These are phyloP conservation scores for Aspergillus diversus DNA, from an alignment of 495 filamentous ascomycete genomes.

Conservation along the genomic window DNA sequence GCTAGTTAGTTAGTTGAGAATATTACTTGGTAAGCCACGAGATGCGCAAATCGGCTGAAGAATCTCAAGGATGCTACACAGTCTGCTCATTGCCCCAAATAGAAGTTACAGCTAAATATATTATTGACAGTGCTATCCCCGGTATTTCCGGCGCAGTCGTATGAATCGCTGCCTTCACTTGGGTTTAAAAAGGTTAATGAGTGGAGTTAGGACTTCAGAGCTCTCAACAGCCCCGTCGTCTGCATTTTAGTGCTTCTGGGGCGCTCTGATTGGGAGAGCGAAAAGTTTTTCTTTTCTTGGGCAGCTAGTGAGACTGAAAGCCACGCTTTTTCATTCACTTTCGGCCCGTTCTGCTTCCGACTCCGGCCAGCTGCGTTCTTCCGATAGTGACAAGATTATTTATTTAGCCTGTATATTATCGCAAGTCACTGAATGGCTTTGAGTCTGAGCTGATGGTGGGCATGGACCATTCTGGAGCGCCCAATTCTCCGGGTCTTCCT, in stretches of 20 bases:
- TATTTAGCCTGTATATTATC: background rate
- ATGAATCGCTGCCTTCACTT: background rate
- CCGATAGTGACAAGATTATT: background rate
- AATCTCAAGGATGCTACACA: no score
- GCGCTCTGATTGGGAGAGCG: conserved; percentile 5
- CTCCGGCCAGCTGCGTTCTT: background rate
- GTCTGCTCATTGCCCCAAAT: no score
- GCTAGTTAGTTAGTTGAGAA: no score
- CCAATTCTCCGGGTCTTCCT: conserved; percentile 35
- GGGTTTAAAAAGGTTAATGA: background rate
- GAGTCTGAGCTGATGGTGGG: conserved; percentile 22
- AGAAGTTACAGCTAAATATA: no score
- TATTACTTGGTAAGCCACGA: no score
- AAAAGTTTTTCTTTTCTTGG: background rate
- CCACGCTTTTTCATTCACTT: background rate
- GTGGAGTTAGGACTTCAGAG: conserved; percentile 4
- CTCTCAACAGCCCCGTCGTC: no score
- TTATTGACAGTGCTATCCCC: background rate
- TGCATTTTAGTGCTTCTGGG: no score
- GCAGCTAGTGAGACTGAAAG: no score
- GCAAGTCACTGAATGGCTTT: background rate
- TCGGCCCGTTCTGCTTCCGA: conserved; percentile 44
- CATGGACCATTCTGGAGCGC: conserved; percentile 47
- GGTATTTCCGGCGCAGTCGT: conserved; percentile 6
- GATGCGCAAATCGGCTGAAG: no score